Percentiles rank a stretch among this genome's conserved stretches.
These are phyloP conservation scores for Apiospora aurea DNA, from an alignment of 2,329 filamentous ascomycete genomes.

Conservation along the genomic window DNA sequence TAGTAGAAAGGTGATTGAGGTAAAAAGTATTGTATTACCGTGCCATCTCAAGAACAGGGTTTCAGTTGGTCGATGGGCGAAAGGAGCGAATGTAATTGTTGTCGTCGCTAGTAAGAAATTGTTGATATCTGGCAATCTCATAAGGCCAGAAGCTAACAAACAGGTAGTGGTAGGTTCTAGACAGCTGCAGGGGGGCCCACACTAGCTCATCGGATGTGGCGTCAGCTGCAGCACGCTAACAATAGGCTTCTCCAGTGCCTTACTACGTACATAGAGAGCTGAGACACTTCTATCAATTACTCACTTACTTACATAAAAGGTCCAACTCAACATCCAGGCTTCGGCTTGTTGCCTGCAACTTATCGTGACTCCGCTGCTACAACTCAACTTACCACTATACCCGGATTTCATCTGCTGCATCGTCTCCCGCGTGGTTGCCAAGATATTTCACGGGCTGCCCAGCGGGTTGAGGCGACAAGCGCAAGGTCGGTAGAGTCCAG, in stretches of 20 bases:
- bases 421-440: not conserved
- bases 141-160: slow-evolving; percentile 1
- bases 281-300: not conserved
- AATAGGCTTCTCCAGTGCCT: slow-evolving; percentile 7
- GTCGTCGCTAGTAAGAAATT: not conserved
- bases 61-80: not conserved
- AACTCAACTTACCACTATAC: not conserved
- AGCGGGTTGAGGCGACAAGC: not conserved
- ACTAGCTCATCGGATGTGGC: slow-evolving; percentile 21
- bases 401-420: too few species aligned
- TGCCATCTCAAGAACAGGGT: slow-evolving; percentile 29
- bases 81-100: not conserved
- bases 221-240: slow-evolving; percentile 12
- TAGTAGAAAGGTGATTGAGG: not conserved
- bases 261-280: too few species aligned
- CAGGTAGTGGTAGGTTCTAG: not conserved
- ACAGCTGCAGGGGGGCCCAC: not conserved
- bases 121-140: slow-evolving; percentile 17
- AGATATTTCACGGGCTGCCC: not conserved
- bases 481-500: not conserved
- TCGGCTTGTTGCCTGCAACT: not conserved
- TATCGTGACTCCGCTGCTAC: not conserved
- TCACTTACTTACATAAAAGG: not conserved
- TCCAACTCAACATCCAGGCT: not conserved
- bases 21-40: slow-evolving; percentile 20